Conservation (phyloP, 2,329 filamentous ascomycete genomes). For the Tolypocladium album region DNA sequence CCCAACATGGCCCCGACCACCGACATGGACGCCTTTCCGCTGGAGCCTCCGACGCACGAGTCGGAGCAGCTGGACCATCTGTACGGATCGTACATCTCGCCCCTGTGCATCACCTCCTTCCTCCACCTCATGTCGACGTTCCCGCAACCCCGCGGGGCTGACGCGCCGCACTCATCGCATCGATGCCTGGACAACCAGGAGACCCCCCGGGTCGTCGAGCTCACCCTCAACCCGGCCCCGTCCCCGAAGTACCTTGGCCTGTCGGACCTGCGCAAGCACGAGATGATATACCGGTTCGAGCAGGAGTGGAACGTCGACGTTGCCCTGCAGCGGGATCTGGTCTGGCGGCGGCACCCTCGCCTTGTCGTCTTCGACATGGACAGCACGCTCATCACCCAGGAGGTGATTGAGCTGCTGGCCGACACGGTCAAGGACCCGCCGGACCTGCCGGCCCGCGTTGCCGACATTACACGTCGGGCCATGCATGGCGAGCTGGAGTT, state of each 20-base stretch:
- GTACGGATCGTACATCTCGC: slow-evolving; percentile 55
- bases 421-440: slow-evolving; percentile 57
- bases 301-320: slow-evolving; percentile 84
- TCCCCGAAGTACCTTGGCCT: slow-evolving; percentile 54
- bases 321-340: slow-evolving; percentile 60
- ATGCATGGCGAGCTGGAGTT: slow-evolving; percentile 98
- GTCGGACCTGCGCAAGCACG: slow-evolving; percentile 64
- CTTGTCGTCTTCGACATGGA: slow-evolving; percentile 98
- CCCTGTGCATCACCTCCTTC: slow-evolving; percentile 55
- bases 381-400: slow-evolving; percentile 90
- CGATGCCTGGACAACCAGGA: slow-evolving; percentile 51
- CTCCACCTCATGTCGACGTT: slow-evolving; percentile 55
- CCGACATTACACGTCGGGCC: slow-evolving; percentile 80
- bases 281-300: slow-evolving; percentile 75
- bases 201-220: slow-evolving; percentile 54
- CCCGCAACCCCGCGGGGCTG: slow-evolving; percentile 39
- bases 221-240: slow-evolving; percentile 51
- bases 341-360: slow-evolving; percentile 71
- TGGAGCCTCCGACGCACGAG: slow-evolving; percentile 46
- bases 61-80: slow-evolving; percentile 50
- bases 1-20: slow-evolving; percentile 49
- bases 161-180: slow-evolving; percentile 48
- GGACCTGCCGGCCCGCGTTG: slow-evolving; percentile 71
- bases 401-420: slow-evolving; percentile 94
- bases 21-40: slow-evolving; percentile 46